These are phyloP conservation scores for Phialophora chinensis DNA, from an alignment of 2,329 filamentous ascomycete species.

Conservation along the genomic window DNA sequence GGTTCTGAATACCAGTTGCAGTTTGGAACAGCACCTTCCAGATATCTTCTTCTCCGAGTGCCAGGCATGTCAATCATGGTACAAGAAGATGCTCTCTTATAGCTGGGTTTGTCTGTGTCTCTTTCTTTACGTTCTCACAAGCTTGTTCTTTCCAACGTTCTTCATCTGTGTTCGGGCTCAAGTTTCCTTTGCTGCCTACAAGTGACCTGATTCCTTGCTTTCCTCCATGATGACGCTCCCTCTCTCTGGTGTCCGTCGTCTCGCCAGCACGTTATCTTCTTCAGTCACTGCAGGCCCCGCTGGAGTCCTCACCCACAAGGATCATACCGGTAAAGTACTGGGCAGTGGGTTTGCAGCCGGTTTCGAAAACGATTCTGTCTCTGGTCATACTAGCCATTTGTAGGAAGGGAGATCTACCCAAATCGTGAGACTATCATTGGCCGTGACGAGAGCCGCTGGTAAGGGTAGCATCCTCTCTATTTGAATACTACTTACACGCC, in stretches of 20 bases:
- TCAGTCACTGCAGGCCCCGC: constrained; percentile 23
- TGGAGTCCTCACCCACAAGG: constrained; percentile 29
- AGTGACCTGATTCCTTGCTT: constrained; percentile 2
- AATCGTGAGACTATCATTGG: constrained; percentile 47
- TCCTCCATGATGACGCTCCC: constrained; percentile 20
- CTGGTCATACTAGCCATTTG: constrained; percentile 32
- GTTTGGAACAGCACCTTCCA: neutral
- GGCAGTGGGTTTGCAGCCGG: constrained; percentile 27
- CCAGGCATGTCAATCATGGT: neutral
- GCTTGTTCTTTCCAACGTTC: neutral
- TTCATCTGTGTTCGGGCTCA: neutral
- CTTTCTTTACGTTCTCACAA: neutral
- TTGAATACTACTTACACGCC: constrained; percentile 25
- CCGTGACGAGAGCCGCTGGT: constrained; percentile 46
- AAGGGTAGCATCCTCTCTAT: constrained; percentile 14
- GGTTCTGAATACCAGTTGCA: neutral
- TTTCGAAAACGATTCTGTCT: constrained; percentile 4
- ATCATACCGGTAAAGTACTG: constrained; percentile 28
- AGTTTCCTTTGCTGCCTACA: neutral
- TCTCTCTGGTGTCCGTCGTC: constrained; percentile 28
- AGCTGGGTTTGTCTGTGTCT: neutral
- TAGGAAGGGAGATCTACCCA: constrained; percentile 41
- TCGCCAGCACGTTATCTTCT: constrained; percentile 17
- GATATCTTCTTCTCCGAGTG: neutral
- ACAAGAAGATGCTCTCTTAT: neutral